Base-by-base conservation (phyloP, 2,329 filamentous ascomycete genomes). In the Colletotrichum tabaci region DNA sequence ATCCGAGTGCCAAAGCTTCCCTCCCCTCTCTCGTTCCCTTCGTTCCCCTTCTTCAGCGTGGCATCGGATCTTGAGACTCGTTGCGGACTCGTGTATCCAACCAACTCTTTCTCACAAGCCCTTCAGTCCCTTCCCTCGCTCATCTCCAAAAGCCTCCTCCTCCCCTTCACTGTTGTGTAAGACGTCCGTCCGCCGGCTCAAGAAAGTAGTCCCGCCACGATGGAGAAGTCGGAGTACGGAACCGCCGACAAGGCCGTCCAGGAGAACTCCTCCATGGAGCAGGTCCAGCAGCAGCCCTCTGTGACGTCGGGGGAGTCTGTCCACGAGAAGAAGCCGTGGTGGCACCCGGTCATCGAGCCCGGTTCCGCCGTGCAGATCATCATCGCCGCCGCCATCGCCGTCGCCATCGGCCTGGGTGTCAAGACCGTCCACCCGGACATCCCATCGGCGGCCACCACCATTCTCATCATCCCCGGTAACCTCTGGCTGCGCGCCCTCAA, bases 321-420 rank as follows among this genome's bases (percentile, higher is more conserved):
- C 40, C 16, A 47, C 1, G 67, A 75, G 40, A 80, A 81, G 75
- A 79, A 73, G 67, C 76, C 76, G 21, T 82, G 80, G 75, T 82
- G 81, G 79, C 75, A 83, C 71, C 76, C 78, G 3, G 74, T 85
- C 61, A 81, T 81, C 61, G 78, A 81, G 63, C 82, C 82, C 1
- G 86, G 85, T 7, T 85, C 84, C 1, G 85, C 85, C 35, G 75
- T 84, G 55, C 87, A 88, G 74, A 88, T 88, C 72, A 82, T 88
- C 74, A 76, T 80, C 40, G 85, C 86, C 1, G 87, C 87, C 15
- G 62, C 83, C 1, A 46, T 87, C n/a, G 86, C 85, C 42, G 84
- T 88, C 40, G 83, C 77, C 12, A 87, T 88, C 49, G 87, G 86
- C 49, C 66, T 88, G 62, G 79, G 80, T 8, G 82, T 88, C 2